These are phyloP conservation scores for Naganishia randhawae DNA, from an alignment of 768 basidiomycete genomes.

Conservation along the genomic window DNA sequence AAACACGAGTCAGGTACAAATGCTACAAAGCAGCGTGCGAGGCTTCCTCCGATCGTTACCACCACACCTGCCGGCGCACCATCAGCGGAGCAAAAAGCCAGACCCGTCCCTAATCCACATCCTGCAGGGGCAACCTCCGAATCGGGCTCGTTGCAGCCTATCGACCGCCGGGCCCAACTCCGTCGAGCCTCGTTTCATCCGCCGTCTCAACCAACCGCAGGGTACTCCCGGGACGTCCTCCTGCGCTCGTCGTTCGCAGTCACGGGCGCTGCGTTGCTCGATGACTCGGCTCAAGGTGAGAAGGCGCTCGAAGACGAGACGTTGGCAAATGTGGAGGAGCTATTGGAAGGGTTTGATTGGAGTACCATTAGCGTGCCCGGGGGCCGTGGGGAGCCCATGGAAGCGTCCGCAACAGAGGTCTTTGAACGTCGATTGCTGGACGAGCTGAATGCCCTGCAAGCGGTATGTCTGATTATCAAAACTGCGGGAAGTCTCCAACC, in stretches of 20 bases:
- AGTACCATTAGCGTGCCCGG: constrained; percentile 53
- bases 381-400: constrained; percentile 1
- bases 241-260: constrained; percentile 32
- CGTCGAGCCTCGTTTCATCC: constrained; percentile 57
- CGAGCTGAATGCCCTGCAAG: constrained; percentile 87
- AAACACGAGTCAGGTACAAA: not conserved
- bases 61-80: not conserved
- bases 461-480: constrained; percentile 56
- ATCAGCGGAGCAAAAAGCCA: not conserved
- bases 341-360: constrained; percentile 99
- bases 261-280: constrained; percentile 52
- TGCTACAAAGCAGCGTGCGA: constrained; percentile 23
- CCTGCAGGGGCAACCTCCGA: not conserved
- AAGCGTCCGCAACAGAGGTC: constrained; percentile 74
- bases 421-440: constrained; percentile 85
- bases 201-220: constrained; percentile 35
- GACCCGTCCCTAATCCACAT: not conserved
- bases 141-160: constrained; percentile 6
- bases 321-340: constrained; percentile 89
- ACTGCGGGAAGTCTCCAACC: not conserved
- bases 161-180: constrained; percentile 26
- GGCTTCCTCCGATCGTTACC: constrained; percentile 26
- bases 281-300: constrained; percentile 58
- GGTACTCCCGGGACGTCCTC: constrained; percentile 49
- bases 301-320: constrained; percentile 59